These are phyloP conservation scores for Schizopora paradoxa DNA, from an alignment of 1,284 basidiomycete genomes.

Conservation along the genomic window DNA sequence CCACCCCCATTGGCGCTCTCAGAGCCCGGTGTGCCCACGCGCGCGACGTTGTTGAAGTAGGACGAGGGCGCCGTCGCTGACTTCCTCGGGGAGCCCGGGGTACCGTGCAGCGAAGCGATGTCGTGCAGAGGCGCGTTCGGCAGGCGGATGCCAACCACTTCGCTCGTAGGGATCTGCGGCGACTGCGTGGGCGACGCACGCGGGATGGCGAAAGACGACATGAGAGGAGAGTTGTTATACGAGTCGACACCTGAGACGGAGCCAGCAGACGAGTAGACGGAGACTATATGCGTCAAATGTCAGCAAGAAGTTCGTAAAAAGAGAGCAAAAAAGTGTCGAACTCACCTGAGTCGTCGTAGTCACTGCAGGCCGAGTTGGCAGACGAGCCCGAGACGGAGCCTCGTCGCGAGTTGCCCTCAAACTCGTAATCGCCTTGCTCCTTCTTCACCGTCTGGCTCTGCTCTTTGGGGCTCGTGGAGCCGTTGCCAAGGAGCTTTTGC, in stretches of 20 bases:
- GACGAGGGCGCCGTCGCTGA: conserved; percentile 36
- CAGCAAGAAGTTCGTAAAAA: not conserved
- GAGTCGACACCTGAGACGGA: conserved; percentile 53
- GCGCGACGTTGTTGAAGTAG: conserved; percentile 27
- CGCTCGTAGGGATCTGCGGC: conserved; percentile 42
- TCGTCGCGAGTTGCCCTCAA: conserved; percentile 40
- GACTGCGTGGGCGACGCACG: conserved; percentile 50
- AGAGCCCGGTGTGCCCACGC: conserved; percentile 12
- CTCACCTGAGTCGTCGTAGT: conserved; percentile 74
- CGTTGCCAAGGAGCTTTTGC: conserved; percentile 33
- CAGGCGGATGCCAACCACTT: conserved; percentile 56
- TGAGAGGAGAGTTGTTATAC: conserved; percentile 51
- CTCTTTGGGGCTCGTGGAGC: conserved; percentile 26
- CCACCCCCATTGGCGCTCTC: not conserved
- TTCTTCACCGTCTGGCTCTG: conserved; percentile 47
- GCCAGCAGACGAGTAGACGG: conserved; percentile 48
- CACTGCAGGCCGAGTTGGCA: conserved; percentile 51
- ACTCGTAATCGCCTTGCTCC: conserved; percentile 49
- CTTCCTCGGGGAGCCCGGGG: conserved; percentile 36
- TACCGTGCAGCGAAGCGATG: conserved; percentile 44
- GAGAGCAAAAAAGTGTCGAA: too few species aligned
- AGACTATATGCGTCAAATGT: conserved; percentile 38
- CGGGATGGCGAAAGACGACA: conserved; percentile 46
- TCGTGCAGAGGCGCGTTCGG: conserved; percentile 64
- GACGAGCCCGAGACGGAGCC: conserved; percentile 57